Conservation (phyloP, 495 filamentous ascomycete genomes). For the Tuber melanosporum region DNA sequence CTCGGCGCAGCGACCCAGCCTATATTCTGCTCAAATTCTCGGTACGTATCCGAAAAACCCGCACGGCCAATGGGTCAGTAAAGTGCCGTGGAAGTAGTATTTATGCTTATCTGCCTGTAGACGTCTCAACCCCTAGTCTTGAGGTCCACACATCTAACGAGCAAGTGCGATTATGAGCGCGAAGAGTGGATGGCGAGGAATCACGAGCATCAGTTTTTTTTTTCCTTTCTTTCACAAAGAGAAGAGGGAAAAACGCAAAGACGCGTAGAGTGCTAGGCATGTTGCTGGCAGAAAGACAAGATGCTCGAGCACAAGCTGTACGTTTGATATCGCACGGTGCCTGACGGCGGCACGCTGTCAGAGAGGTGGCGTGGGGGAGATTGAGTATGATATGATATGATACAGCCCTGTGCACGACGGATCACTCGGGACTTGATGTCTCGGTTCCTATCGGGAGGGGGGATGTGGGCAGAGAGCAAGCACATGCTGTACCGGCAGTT, state of each 20-base stretch:
- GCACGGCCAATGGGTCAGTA: background rate
- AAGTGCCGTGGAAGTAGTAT: background rate
- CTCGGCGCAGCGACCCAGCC: background rate
- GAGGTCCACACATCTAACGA: background rate
- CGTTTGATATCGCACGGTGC: background rate
- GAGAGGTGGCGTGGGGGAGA: background rate
- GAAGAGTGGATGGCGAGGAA: background rate
- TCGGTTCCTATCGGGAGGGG: background rate
- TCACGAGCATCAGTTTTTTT: background rate
- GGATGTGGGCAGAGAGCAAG: background rate
- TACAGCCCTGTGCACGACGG: background rate
- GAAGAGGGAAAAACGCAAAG: background rate
- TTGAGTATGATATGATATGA: background rate
- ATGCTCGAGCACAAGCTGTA: background rate
- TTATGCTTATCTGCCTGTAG: background rate
- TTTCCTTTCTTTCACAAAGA: background rate
- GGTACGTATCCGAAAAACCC: background rate
- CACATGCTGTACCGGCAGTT: background rate
- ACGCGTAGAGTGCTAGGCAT: background rate
- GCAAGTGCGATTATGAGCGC: background rate
- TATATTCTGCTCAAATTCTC: background rate
- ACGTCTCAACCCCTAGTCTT: background rate
- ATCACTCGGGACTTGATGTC: background rate
- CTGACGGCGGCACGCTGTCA: background rate
- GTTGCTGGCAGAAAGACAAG: background rate